A percentile compares a stretch with the other conserved stretches of the same genome.
Evolutionary conservation across 495 filamentous ascomycete species (phyloP).

Genomic region (Xylaria longipes): DNA sequence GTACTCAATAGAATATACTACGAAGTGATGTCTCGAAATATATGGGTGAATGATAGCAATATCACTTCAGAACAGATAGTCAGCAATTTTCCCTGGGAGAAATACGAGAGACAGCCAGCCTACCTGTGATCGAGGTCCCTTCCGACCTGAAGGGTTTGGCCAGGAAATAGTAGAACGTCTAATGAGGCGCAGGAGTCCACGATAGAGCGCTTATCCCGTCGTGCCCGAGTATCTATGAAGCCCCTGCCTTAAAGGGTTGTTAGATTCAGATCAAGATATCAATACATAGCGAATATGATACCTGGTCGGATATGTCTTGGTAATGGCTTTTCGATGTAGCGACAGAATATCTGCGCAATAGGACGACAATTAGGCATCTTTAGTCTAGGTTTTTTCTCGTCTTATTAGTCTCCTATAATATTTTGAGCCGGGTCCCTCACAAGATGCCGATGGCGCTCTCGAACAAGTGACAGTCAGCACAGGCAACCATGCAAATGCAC

Average conservation of each 20-base stretch:
- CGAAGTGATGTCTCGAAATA: slow-evolving; percentile 65
- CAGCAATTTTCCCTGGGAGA: not conserved
- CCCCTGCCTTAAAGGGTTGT: not conserved
- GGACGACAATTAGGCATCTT: slow-evolving; percentile 20
- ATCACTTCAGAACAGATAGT: slow-evolving; percentile 6
- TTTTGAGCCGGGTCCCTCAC: too few species aligned
- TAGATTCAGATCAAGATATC: not conserved
- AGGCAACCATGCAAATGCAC: not conserved
- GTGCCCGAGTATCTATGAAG: not conserved
- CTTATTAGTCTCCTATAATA: not conserved
- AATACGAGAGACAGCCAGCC: not conserved
- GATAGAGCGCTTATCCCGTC: not conserved
- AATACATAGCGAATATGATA: slow-evolving; percentile 11
- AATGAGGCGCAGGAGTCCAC: not conserved
- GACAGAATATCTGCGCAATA: slow-evolving; percentile 36
- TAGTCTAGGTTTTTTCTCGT: not conserved
- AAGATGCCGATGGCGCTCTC: too few species aligned
- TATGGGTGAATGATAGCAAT: slow-evolving; percentile 43
- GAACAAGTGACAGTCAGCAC: not conserved
- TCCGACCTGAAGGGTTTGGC: not conserved
- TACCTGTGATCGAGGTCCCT: slow-evolving; percentile 19
- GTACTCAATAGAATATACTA: slow-evolving; percentile 66
- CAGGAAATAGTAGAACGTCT: slow-evolving; percentile 10
- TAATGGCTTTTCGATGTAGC: slow-evolving; percentile 20
- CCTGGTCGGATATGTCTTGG: slow-evolving; percentile 27